Percentiles rank a stretch among this genome's conserved stretches.
These are phyloP conservation scores for Biscogniauxia sp. DNA, from an alignment of 2,329 filamentous ascomycete species.

Conservation along the genomic window DNA sequence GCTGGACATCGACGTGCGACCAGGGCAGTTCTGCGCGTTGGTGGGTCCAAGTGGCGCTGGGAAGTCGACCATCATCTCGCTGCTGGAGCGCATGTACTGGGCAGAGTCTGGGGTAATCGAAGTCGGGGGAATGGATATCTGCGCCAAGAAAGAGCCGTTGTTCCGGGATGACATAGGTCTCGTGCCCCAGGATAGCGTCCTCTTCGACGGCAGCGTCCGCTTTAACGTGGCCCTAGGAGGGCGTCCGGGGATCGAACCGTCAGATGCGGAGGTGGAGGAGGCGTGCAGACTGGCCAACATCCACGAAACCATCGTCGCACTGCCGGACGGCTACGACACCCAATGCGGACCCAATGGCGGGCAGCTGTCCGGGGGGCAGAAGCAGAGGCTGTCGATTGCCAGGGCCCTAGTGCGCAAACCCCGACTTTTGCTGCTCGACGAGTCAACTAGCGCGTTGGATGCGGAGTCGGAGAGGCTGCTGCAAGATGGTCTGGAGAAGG, in stretches of 20 bases:
- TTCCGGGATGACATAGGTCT: slow-evolving; percentile 55
- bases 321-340: slow-evolving; percentile 66
- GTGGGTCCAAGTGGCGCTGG: slow-evolving; percentile 47
- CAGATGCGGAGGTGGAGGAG: slow-evolving; percentile 60
- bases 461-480: slow-evolving; percentile 65
- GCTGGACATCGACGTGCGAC: slow-evolving; percentile 36
- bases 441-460: slow-evolving; percentile 78
- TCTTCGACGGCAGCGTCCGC: slow-evolving; percentile 54
- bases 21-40: slow-evolving; percentile 40
- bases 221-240: slow-evolving; percentile 58
- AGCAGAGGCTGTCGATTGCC: slow-evolving; percentile 76
- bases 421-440: slow-evolving; percentile 73
- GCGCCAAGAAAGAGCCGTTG: slow-evolving; percentile 37
- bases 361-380: slow-evolving; percentile 74
- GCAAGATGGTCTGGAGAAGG: slow-evolving; percentile 62
- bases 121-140: slow-evolving; percentile 51
- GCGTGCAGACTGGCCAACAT: slow-evolving; percentile 69
- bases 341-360: slow-evolving; percentile 70
- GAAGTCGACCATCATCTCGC: slow-evolving; percentile 46
- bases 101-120: slow-evolving; percentile 48
- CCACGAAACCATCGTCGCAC: slow-evolving; percentile 61
- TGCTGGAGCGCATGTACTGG: slow-evolving; percentile 54
- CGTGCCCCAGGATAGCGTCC: slow-evolving; percentile 56
- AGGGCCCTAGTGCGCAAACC: slow-evolving; percentile 71
- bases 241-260: slow-evolving; percentile 52